phyloP scores from a whole-genome alignment of 129 eudicot species.

The Flaveria linearis region DNA sequence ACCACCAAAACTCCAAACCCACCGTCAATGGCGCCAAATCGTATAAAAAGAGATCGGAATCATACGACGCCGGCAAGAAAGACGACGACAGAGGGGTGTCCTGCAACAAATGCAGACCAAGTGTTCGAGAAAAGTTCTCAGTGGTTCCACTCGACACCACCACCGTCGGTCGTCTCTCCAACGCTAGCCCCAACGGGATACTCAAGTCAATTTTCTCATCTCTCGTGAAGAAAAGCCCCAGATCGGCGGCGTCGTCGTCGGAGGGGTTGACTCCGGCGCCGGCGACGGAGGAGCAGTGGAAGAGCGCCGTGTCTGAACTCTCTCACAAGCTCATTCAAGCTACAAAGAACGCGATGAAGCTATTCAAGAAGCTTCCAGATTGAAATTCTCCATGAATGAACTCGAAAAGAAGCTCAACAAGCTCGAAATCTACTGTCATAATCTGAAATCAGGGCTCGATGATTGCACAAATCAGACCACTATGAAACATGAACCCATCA shows the following conservation, averaged over 20 bases:
- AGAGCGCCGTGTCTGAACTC: constrained; percentile 67
- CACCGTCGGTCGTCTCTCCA: constrained; percentile 47
- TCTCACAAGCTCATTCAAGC: constrained; percentile 82
- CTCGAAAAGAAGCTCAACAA: constrained; percentile 88
- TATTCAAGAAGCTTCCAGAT: constrained; percentile 65
- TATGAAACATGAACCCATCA: constrained; percentile 34
- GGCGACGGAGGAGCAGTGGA: constrained; percentile 75
- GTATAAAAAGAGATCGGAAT: constrained; percentile 40
- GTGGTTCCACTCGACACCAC: constrained; percentile 67
- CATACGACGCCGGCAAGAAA: constrained; percentile 20
- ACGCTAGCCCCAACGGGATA: constrained; percentile 69
- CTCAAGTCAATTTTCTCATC: constrained; percentile 60
- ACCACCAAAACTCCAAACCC: constrained; percentile 35
- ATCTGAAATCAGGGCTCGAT: constrained; percentile 77
- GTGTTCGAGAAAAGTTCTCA: constrained; percentile 68
- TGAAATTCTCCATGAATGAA: constrained; percentile 74
- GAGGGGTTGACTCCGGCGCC: constrained; percentile 36
- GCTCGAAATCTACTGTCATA: constrained; percentile 76
- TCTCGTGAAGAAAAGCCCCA: constrained; percentile 64
- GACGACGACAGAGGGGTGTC: constrained; percentile 51
- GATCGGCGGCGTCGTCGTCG: constrained; percentile 32
- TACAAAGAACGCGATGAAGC: constrained; percentile 74
- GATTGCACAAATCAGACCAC: constrained; percentile 41
- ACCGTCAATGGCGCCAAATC: constrained; percentile 7
- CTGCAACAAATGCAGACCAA: constrained; percentile 88